Evolutionary conservation across 1,139 yeast species (phyloP).

Genomic region (Kluyveromyces sp.): DNA sequence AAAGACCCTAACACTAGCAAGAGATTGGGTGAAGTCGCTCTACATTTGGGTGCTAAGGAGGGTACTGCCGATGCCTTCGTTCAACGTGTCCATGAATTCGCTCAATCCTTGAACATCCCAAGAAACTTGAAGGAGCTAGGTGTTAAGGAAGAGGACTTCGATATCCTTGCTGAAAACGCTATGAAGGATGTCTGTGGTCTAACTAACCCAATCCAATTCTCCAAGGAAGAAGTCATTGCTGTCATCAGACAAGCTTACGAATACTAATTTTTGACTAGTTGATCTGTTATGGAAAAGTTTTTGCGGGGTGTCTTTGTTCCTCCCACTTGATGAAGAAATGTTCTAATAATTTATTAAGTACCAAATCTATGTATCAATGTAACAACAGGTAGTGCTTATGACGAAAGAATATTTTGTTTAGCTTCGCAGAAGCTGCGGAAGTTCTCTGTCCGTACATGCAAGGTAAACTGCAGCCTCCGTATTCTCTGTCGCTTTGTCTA

Average conservation of each 20-base stretch:
- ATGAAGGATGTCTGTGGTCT: conserved; percentile 20
- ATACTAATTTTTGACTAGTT: conserved; percentile 8
- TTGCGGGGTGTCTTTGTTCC: no score
- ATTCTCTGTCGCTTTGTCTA: no score
- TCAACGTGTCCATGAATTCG: conserved; percentile 13
- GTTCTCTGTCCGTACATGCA: no score
- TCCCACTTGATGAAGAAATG: background rate
- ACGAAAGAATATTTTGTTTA: no score
- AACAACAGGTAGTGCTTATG: background rate
- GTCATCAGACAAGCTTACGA: conserved; percentile 17
- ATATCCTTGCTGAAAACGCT: conserved; percentile 17
- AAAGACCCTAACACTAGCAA: conserved; percentile 9
- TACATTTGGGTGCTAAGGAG: conserved; percentile 13
- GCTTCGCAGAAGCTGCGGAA: no score
- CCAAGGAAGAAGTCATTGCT: conserved; percentile 19
- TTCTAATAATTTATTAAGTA: background rate
- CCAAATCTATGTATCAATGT: background rate
- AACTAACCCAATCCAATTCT: conserved; percentile 20
- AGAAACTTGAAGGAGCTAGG: conserved; percentile 18
- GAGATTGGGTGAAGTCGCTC: conserved; percentile 18
- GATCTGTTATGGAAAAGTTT: background rate
- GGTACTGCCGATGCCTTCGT: conserved; percentile 15
- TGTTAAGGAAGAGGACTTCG: conserved; percentile 18
- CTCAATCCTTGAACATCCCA: conserved; percentile 16
- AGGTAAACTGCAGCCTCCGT: no score